These are phyloP conservation scores for Chenopodium berlandieri DNA, from an alignment of 148 eudicot species.

Conservation along the genomic window DNA sequence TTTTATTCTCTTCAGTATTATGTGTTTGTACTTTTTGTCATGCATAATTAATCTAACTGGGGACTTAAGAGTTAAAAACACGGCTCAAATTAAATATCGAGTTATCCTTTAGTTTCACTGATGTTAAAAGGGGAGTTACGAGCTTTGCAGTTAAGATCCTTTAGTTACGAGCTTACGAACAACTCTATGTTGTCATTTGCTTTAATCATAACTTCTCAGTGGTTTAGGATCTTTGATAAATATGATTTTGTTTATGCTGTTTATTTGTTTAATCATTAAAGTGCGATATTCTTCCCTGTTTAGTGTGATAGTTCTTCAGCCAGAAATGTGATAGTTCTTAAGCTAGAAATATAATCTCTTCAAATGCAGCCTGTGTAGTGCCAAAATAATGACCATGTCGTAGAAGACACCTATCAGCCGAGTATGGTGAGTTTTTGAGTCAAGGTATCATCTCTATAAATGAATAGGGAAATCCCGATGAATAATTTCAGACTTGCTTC, in stretches of 20 bases:
- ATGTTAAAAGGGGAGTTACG: no score
- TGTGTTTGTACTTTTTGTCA: no score
- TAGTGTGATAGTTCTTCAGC: no score
- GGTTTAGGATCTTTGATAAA: neutral
- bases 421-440: neutral
- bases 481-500: slow-evolving; percentile 6
- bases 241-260: neutral
- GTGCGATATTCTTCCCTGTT: neutral
- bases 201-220: neutral
- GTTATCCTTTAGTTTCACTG: no score
- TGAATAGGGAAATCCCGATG: neutral
- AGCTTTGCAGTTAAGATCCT: neutral
- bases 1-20: no score
- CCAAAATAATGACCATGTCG: neutral
- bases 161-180: neutral
- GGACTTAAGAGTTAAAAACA: no score
- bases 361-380: neutral
- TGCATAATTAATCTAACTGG: no score
- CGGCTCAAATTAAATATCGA: no score
- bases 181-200: neutral
- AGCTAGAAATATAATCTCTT: neutral
- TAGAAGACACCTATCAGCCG: neutral
- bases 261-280: neutral
- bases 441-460: slow-evolving; percentile 2
- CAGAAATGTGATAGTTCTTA: neutral